Conservation (phyloP, 345 rosid genomes). For the Kernera saxatilis region DNA sequence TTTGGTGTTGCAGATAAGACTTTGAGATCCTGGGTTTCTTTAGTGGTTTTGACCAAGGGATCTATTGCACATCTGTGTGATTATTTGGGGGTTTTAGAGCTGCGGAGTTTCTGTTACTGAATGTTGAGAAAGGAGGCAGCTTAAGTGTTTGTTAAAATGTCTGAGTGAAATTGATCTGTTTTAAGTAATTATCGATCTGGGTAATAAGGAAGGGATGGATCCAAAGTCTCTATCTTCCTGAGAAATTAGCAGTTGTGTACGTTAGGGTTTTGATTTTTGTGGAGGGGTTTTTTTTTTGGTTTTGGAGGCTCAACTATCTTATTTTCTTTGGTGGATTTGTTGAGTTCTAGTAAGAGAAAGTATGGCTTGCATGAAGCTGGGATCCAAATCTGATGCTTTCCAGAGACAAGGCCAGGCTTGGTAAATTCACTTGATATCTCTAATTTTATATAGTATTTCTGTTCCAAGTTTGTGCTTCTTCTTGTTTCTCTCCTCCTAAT, state of each 20-base stretch:
- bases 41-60: background rate
- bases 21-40: slow-evolving; percentile 12
- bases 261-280: slow-evolving; percentile 17
- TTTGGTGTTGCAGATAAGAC: slow-evolving; percentile 24
- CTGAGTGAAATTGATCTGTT: slow-evolving; percentile 17
- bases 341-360: slow-evolving; percentile 6
- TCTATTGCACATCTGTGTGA: background rate
- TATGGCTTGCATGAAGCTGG: slow-evolving; percentile 93
- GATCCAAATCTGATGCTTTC: slow-evolving; percentile 90
- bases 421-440: slow-evolving; percentile 41
- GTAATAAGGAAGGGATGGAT: background rate
- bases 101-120: background rate
- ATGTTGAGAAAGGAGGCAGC: slow-evolving; percentile 7
- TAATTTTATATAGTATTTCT: background rate
- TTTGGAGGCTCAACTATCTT: slow-evolving; percentile 12
- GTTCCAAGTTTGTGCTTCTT: background rate
- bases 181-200: slow-evolving; percentile 4
- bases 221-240: slow-evolving; percentile 11
- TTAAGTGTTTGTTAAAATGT: slow-evolving; percentile 23
- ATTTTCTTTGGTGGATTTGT: slow-evolving; percentile 3
- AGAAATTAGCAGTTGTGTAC: slow-evolving; percentile 10
- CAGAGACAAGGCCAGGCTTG: slow-evolving; percentile 97
- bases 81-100: slow-evolving; percentile 4
- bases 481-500: background rate
- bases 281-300: background rate